Evolutionary conservation across 176 grass and related monocot genomes (phyloP).

Genomic region (Coix lacrymajobi): DNA sequence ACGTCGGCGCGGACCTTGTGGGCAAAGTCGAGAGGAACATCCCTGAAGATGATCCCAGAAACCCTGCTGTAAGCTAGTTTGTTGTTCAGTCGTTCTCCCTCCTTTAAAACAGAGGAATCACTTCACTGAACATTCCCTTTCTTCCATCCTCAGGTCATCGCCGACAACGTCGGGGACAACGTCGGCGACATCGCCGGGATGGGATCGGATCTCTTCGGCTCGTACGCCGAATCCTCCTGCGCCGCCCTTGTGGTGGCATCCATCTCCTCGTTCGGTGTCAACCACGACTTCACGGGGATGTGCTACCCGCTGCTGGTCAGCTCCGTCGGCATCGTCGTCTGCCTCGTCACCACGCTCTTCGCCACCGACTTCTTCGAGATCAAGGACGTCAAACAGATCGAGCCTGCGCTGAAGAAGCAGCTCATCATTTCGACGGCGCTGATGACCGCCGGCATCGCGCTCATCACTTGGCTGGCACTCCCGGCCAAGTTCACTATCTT

Average conservation of each 20-base stretch:
- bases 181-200: constrained; percentile 56
- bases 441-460: constrained; percentile 45
- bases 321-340: constrained; percentile 50
- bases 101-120: not conserved
- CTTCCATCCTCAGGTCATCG: constrained; percentile 42
- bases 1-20: constrained; percentile 50
- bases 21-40: constrained; percentile 63
- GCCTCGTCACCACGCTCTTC: constrained; percentile 51
- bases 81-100: not conserved
- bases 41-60: constrained; percentile 61
- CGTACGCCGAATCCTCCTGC: constrained; percentile 53
- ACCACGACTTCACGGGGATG: constrained; percentile 56
- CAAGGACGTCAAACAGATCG: constrained; percentile 40
- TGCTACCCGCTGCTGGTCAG: constrained; percentile 46
- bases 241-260: constrained; percentile 50
- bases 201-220: constrained; percentile 60
- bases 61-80: constrained; percentile 36
- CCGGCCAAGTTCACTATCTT: constrained; percentile 50
- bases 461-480: constrained; percentile 41
- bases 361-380: constrained; percentile 52
- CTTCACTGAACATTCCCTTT: not conserved
- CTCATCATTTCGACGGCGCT: constrained; percentile 39
- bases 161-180: constrained; percentile 55
- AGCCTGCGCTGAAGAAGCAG: constrained; percentile 44
- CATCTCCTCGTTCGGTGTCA: constrained; percentile 52